Base-by-base conservation (phyloP, 768 basidiomycete genomes). In the Serendipita sp. region DNA sequence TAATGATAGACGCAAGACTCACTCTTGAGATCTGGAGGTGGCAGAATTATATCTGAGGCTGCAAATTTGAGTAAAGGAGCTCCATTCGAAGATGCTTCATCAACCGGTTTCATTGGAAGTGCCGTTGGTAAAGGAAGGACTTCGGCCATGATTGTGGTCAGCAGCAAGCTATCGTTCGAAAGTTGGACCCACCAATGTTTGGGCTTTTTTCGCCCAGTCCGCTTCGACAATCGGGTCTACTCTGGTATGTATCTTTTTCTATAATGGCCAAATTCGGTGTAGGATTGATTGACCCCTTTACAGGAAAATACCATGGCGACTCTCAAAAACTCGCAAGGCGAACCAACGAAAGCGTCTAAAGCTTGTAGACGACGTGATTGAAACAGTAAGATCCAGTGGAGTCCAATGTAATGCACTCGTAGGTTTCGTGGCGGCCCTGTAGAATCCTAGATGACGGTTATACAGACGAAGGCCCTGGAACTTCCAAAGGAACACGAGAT, bases 21-120 rank as follows among this genome's bases (percentile, higher is more conserved):
- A 85, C 92, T 85, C 78, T 95, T 91, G 69, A 97, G 93, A 72
- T 95, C 94, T 41, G 90, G 92, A 1, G 95, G 92, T 66, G 95
- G 95, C 26, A 94, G 85, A 74, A 98, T 97, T 69, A 97, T 82
- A 50, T 92, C 92, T 63, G 80, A 85, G 22, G 85, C 53, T 58
- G 53, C 77, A 70, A 88, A 91, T 69, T 87, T 77, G 64, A 69
- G 70, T 43, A 67, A 65, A 16, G 69, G 68, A 17, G 71, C 62
- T 26, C 77, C 76, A 66, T 78, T 77, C 53, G 68, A 33, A 1
- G 53, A 20, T 11, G 33, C 33, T n/a, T 22, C 34, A 16, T 45
- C 31, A 33, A 50, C 41, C 30, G 64, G 30, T 41, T 51, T 56
- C 45, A 53, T 14, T 38, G 13, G 26, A 3, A 61, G 20, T 14